A percentile compares a stretch with the other conserved stretches of the same genome.
Evolutionary conservation across 257 asterid genomes (phyloP).

Genomic region (Salvia miltiorrhiza): DNA sequence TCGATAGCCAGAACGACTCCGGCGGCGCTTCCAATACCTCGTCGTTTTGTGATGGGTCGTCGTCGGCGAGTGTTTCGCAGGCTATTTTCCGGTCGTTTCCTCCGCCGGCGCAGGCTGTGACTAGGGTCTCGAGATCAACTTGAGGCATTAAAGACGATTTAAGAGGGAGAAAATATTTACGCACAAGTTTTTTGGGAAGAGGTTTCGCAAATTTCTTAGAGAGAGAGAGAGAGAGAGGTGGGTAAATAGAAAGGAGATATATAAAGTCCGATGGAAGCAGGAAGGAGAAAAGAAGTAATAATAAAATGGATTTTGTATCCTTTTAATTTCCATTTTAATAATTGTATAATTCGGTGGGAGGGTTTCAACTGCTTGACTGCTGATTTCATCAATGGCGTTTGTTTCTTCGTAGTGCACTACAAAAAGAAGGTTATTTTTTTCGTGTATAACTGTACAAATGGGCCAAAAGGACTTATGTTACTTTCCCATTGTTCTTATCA

Average conservation of each 20-base stretch:
- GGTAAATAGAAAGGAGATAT: background rate
- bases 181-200: background rate
- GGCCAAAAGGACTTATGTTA: background rate
- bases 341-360: background rate
- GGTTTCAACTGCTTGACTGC: conserved; percentile 21
- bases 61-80: conserved; percentile 42
- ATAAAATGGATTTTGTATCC: background rate
- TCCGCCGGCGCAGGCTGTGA: conserved; percentile 53
- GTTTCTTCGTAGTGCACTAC: background rate
- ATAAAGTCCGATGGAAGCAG: background rate
- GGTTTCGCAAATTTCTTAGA: background rate
- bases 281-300: background rate
- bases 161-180: background rate
- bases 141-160: conserved; percentile 42
- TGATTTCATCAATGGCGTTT: conserved; percentile 5
- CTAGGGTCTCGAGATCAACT: conserved; percentile 51
- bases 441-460: conserved; percentile 1
- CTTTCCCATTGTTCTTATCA: too few relatives aligned
- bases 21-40: conserved; percentile 46
- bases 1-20: conserved; percentile 85
- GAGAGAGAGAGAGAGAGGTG: background rate
- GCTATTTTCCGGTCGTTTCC: conserved; percentile 44
- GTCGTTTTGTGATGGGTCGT: conserved; percentile 17
- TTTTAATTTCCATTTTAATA: background rate
- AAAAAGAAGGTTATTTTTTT: conserved; percentile 15